These are phyloP conservation scores for Nephelium lappaceum DNA, from an alignment of 345 rosid genomes.

Conservation along the genomic window DNA sequence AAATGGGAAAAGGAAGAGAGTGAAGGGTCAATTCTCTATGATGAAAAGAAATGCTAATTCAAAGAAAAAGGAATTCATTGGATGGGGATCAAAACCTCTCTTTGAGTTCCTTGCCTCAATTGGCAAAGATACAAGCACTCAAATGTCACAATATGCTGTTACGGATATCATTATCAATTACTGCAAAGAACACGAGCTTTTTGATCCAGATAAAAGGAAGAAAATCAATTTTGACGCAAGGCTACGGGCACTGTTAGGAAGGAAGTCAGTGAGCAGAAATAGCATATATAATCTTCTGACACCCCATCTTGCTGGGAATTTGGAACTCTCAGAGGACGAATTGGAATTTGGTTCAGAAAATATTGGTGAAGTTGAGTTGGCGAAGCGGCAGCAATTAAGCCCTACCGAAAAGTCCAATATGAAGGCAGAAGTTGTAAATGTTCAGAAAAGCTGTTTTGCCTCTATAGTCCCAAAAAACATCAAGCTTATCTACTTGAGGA, in stretches of 20 bases:
- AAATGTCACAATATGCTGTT: slow-evolving; percentile 42
- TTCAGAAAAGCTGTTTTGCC: slow-evolving; percentile 40
- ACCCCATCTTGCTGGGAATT: slow-evolving; percentile 41
- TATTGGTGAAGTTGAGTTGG: slow-evolving; percentile 2
- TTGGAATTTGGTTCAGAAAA: slow-evolving; percentile 10
- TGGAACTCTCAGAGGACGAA: slow-evolving; percentile 35
- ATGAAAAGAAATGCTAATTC: slow-evolving; percentile 13
- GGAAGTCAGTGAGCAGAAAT: slow-evolving; percentile 41
- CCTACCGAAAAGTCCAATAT: slow-evolving; percentile 18
- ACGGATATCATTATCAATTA: slow-evolving; percentile 34
- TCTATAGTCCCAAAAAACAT: slow-evolving; percentile 45
- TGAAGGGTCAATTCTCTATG: not conserved
- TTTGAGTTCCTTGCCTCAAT: slow-evolving; percentile 43
- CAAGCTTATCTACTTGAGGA: slow-evolving; percentile 52
- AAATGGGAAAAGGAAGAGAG: slow-evolving; percentile 20
- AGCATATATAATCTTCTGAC: slow-evolving; percentile 34
- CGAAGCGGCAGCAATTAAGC: slow-evolving; percentile 17
- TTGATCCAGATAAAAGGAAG: slow-evolving; percentile 42
- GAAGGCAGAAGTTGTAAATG: slow-evolving; percentile 29
- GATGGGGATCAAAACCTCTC: slow-evolving; percentile 60
- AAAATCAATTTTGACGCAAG: slow-evolving; percentile 46
- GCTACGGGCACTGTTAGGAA: slow-evolving; percentile 41
- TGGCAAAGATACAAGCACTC: slow-evolving; percentile 37
- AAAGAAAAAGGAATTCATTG: slow-evolving; percentile 37
- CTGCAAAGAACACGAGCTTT: slow-evolving; percentile 39